Evolutionary conservation across 805 yeast species (phyloP).

Genomic region (Ogataea saltuana): DNA sequence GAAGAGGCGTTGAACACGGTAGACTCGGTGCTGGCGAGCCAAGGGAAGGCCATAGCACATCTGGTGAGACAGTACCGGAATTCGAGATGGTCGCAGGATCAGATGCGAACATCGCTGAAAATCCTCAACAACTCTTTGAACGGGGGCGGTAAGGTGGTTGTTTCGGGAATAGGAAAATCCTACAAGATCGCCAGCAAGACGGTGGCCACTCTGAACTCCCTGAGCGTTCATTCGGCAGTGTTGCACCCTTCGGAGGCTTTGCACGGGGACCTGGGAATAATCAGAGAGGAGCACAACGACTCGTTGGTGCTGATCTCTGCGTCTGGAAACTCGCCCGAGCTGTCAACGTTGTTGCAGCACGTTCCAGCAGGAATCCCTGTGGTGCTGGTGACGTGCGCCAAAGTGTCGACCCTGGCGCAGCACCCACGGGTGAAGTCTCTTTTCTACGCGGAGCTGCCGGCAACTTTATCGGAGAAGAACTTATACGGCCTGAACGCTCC

Average conservation of each 20-base stretch:
- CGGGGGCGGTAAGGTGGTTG: conserved; percentile 65
- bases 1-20: conserved; percentile 35
- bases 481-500: conserved; percentile 87
- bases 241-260: conserved; percentile 87
- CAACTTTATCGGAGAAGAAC: conserved; percentile 54
- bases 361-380: conserved; percentile 54
- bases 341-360: conserved; percentile 57
- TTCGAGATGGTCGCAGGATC: conserved; percentile 46
- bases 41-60: conserved; percentile 48
- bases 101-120: conserved; percentile 45
- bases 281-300: conserved; percentile 56
- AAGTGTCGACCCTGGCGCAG: conserved; percentile 53
- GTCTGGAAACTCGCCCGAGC: conserved; percentile 82
- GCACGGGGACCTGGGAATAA: conserved; percentile 84
- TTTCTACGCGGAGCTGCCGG: conserved; percentile 63
- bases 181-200: conserved; percentile 75
- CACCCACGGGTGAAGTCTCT: conserved; percentile 52
- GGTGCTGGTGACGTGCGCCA: conserved; percentile 63
- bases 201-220: conserved; percentile 80
- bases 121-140: conserved; percentile 44
- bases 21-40: conserved; percentile 44
- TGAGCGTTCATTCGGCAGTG: conserved; percentile 64
- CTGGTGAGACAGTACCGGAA: conserved; percentile 46
- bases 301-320: conserved; percentile 68
- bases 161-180: conserved; percentile 86